A percentile compares a stretch with the other conserved stretches of the same genome.
Conservation (phyloP, 208 protist genomes). For the Leishmania major region DNA sequence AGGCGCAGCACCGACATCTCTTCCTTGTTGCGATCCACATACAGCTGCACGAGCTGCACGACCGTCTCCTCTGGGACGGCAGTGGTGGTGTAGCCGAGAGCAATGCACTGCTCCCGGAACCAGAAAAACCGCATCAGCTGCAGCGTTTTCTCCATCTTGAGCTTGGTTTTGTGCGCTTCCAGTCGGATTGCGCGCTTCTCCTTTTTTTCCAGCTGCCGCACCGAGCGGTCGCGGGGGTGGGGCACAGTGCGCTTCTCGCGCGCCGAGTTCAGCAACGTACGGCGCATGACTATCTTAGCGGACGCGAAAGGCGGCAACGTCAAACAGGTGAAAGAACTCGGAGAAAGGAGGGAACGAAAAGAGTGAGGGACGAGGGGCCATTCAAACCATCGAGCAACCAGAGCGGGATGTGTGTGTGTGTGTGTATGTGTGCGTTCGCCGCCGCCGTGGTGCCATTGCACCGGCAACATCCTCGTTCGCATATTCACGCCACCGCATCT, state of each 20-base stretch:
- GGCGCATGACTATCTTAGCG: constrained; percentile 21
- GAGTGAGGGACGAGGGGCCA: constrained; percentile 5
- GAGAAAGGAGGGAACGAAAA: not conserved
- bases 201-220: constrained; percentile 74
- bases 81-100: constrained; percentile 38
- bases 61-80: constrained; percentile 47
- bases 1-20: constrained; percentile 55
- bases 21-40: constrained; percentile 65
- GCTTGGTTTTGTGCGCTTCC: constrained; percentile 38
- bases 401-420: not conserved
- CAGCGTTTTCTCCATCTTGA: constrained; percentile 39
- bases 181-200: constrained; percentile 47
- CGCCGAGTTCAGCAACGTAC: constrained; percentile 25
- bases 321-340: not conserved
- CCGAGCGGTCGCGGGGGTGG: constrained; percentile 70
- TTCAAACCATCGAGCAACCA: not conserved
- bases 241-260: constrained; percentile 40
- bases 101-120: constrained; percentile 76
- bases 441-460: not conserved
- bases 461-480: not conserved
- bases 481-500: not conserved
- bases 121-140: constrained; percentile 67
- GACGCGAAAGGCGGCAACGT: not conserved
- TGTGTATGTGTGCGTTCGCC: not conserved
- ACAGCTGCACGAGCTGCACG: constrained; percentile 49